Percentiles rank a stretch among this genome's conserved stretches.
Evolutionary conservation across 2,329 filamentous ascomycete species (phyloP).

Genomic region (Tolypocladium guangdongense): DNA sequence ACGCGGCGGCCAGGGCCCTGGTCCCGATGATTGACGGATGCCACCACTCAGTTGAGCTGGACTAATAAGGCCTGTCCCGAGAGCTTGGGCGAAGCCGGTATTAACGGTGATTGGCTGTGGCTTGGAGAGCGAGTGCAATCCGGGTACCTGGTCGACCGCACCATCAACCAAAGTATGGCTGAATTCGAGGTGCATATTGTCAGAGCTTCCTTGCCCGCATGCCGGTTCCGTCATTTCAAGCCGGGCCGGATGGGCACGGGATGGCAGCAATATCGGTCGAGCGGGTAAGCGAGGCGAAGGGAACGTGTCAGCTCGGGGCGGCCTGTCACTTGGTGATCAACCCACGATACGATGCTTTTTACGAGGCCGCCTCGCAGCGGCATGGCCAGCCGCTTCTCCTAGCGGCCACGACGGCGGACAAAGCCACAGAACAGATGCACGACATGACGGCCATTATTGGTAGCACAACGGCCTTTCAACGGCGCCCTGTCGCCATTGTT

Average conservation of each 20-base stretch:
- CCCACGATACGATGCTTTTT: background rate
- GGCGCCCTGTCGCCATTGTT: background rate
- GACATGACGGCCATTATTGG: background rate
- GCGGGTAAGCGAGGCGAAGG: background rate
- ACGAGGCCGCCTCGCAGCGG: background rate
- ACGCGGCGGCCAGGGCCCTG: background rate
- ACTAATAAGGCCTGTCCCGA: background rate
- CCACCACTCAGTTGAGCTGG: background rate
- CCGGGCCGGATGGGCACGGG: background rate
- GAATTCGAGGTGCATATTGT: background rate
- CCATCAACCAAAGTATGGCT: background rate
- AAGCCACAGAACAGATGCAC: no score
- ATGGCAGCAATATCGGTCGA: background rate
- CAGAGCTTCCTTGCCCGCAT: background rate
- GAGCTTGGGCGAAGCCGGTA: background rate
- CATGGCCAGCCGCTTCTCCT: background rate
- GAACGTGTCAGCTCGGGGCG: background rate
- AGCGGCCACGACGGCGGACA: background rate
- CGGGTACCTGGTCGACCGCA: conserved; percentile 1
- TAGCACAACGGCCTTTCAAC: background rate
- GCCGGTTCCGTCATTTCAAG: background rate
- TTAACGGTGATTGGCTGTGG: background rate
- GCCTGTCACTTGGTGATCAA: background rate
- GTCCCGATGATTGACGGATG: background rate
- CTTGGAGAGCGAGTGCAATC: background rate